These are phyloP conservation scores for Globisporangium acanthophoron DNA, from an alignment of 352 stramenopile genomes.

Conservation along the genomic window DNA sequence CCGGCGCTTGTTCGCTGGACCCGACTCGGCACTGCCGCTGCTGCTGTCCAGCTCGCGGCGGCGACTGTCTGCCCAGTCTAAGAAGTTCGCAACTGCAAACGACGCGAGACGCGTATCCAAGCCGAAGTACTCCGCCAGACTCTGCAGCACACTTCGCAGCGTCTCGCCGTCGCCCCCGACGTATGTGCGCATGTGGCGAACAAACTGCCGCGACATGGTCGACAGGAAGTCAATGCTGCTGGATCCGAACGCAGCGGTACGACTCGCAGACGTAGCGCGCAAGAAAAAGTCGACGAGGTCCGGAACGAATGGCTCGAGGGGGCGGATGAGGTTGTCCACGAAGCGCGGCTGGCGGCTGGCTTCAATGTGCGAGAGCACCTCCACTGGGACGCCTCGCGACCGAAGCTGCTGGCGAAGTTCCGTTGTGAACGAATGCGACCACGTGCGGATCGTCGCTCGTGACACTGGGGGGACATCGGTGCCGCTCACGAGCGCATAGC, in stretches of 20 bases:
- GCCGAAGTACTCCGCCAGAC: conserved; percentile 32
- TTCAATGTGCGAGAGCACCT: conserved; percentile 28
- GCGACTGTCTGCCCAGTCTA: conserved; percentile 24
- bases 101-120: conserved; percentile 31
- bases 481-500: conserved; percentile 52
- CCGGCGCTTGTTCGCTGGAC: conserved; percentile 25
- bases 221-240: conserved; percentile 44
- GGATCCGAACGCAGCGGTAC: conserved; percentile 34
- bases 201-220: conserved; percentile 48
- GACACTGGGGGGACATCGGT: conserved; percentile 57
- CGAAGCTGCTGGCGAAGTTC: conserved; percentile 45
- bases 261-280: conserved; percentile 53
- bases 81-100: conserved; percentile 42
- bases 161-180: conserved; percentile 25
- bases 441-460: conserved; percentile 45
- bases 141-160: conserved; percentile 28
- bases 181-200: conserved; percentile 31
- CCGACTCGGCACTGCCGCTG: neutral
- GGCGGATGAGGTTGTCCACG: conserved; percentile 36
- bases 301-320: conserved; percentile 49
- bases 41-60: conserved; percentile 1
- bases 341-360: conserved; percentile 21
- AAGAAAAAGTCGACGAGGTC: conserved; percentile 56
- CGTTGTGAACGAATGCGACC: conserved; percentile 37
- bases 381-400: conserved; percentile 23